Base-by-base conservation (phyloP, 257 asterid genomes). In the Coffea eugenioides region DNA sequence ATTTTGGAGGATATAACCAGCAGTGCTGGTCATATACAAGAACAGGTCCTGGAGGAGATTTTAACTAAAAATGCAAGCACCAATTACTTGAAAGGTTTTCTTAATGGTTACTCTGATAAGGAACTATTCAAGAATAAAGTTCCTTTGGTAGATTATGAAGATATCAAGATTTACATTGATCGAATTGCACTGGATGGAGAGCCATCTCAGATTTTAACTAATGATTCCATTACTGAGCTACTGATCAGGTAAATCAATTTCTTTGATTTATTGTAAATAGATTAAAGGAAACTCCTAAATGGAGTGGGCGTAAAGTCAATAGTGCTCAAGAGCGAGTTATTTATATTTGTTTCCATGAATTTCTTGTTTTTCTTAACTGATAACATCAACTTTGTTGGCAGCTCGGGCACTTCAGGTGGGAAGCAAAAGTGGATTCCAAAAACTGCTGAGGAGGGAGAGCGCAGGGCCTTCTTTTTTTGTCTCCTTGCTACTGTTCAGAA, bases 341-440 rank as follows among this genome's bases (percentile, higher is more conserved):
- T 61, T 43, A 12, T 15, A 23, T 18, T 7, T 8, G 41, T 10
- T 12, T 20, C 12, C 36, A 27, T 73, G 23, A 20, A 21, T 39
- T 39, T 21, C 27, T 16, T 59, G 12, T 54, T 41, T 43, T 70
- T 15, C 20, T 1, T 16, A 16, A 0, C 15, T 43, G 9, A 8
- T 15, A 12, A 59, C 8, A 27, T 13, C 13, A 59, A 77, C 25
- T 67, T 45, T 12, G 21, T n/a, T n/a, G 16, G 75, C 51, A 79
- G 82, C 51, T 79, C 77, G 12, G 82, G 82, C 48, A 79, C 82
- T 57, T 79, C 77, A 34, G 56, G 77, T 27, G 82, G 71, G 71
- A 57, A 71, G 51, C 25, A n/a, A 56, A 71, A 79, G 64, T n/a
- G 59, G 77, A 41, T 70, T 48, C 82, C 82, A 13, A 34, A 65